Evolutionary conservation across 805 yeast genomes (phyloP), one percentile per base, ranked within the genome.

Genomic region (Candida cerambycidarum): DNA sequence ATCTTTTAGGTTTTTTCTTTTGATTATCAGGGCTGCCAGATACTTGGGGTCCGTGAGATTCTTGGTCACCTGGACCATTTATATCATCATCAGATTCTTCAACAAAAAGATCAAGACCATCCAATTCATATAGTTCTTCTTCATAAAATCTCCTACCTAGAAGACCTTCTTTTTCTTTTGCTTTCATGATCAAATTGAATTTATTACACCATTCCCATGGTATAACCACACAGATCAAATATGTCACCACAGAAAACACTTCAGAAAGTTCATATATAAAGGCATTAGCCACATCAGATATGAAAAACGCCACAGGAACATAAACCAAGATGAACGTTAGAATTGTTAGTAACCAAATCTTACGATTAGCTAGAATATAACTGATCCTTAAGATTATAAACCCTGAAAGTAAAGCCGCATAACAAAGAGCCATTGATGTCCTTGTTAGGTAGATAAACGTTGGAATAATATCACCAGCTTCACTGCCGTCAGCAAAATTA

Each of bases 131-230:
- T 24, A 68, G 38, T 42, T 82, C 89, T 43, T 84, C 90, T 48
- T 83, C 92, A 56, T 79, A 83, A 33, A 85, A 77, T 13, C 81
- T 80, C 46, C 95, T 67, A 1, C 96, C 96, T 30, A 88, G 58
- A 4, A 86, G 76, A 6, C 92, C 87, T 45, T 80, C 82, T 32
- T 80, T 79, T 52, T 85, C 90, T 41, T 75, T 73, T 12, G 65
- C 66, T 48, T 78, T 76, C 62, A 80, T 81, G 31, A 83, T 59
- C 10, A 75, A 67, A 39, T 76, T 75, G 42, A 83, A 71, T 48
- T 85, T 71, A 55, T 84, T 85, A 47, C 85, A 75, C 92, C 95
- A 88, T 60, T 86, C 95, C 93, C 95, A 85, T 0, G 86, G 86
- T 9, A 83, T 73, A 5, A 84, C 84, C 23, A 87, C 84, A 27